phyloP scores from a whole-genome alignment of 495 filamentous ascomycete species.

The Parachaetomium inaequale region DNA sequence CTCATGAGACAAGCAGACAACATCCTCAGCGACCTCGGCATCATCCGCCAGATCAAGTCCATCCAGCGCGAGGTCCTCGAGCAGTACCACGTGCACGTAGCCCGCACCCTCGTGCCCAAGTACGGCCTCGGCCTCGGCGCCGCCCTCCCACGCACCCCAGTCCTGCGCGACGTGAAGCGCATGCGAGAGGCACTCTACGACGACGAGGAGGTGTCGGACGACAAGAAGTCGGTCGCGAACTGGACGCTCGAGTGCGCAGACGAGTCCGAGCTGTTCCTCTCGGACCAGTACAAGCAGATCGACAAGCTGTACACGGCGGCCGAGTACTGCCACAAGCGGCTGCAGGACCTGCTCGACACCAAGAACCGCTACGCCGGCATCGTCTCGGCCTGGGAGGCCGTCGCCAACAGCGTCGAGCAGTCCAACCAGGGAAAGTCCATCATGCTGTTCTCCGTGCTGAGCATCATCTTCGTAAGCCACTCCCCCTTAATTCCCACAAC shows the following conservation, averaged over 20 bases:
- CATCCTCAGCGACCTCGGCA: conserved; percentile 14
- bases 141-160: conserved; percentile 3
- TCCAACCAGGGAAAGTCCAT: conserved; percentile 20
- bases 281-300: conserved; percentile 17
- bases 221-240: conserved; percentile 8
- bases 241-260: conserved; percentile 19
- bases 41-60: conserved; percentile 17
- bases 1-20: conserved; percentile 10
- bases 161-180: conserved; percentile 13
- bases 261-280: conserved; percentile 15
- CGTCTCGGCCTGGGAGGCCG: conserved; percentile 18
- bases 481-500: no score
- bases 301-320: conserved; percentile 16
- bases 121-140: conserved; percentile 7
- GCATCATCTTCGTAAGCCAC: conserved; percentile 14
- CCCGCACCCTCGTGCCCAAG: conserved; percentile 12
- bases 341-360: conserved; percentile 17
- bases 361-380: conserved; percentile 19
- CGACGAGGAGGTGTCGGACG: neutral
- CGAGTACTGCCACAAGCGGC: conserved; percentile 14
- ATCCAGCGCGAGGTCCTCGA: conserved; percentile 19
- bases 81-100: conserved; percentile 16
- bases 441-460: conserved; percentile 21
- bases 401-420: conserved; percentile 19
- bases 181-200: conserved; percentile 12